Percentiles rank a stretch among this genome's conserved stretches.
Conservation (phyloP, 2,329 filamentous ascomycete species). For the Alternaria brassicicola region DNA sequence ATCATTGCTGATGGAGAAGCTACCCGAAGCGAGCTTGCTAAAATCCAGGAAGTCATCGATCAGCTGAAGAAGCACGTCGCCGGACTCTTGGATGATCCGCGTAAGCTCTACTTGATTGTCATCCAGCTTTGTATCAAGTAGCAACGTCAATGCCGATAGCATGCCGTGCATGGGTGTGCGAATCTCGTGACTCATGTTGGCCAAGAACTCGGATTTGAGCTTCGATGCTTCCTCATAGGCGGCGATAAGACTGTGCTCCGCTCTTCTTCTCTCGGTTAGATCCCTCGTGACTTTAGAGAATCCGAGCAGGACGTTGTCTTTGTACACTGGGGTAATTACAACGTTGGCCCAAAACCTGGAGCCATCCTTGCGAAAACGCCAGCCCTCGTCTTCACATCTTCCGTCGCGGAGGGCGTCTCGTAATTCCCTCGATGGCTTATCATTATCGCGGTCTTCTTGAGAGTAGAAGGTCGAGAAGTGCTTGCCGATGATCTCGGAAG, state of each 20-base stretch:
- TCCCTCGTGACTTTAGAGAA: constrained; percentile 66
- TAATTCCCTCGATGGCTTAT: constrained; percentile 61
- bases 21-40: constrained; percentile 66
- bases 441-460: constrained; percentile 55
- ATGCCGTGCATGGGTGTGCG: constrained; percentile 69
- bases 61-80: constrained; percentile 63
- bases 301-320: constrained; percentile 59
- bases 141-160: constrained; percentile 63
- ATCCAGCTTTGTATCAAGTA: constrained; percentile 61
- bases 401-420: constrained; percentile 61
- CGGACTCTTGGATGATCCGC: constrained; percentile 65
- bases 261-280: constrained; percentile 61
- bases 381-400: constrained; percentile 64
- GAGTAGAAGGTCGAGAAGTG: constrained; percentile 66
- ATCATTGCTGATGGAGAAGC: constrained; percentile 62
- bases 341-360: constrained; percentile 66
- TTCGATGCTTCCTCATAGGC: constrained; percentile 68
- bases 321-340: constrained; percentile 63
- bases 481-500: constrained; percentile 62
- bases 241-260: constrained; percentile 61
- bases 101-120: constrained; percentile 63
- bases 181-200: constrained; percentile 70
- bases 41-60: constrained; percentile 73
- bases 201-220: constrained; percentile 66
- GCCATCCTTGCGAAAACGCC: constrained; percentile 65